Evolutionary conservation across 2,329 filamentous ascomycete species (phyloP).

Genomic region (Cladobotryum protrusum): DNA sequence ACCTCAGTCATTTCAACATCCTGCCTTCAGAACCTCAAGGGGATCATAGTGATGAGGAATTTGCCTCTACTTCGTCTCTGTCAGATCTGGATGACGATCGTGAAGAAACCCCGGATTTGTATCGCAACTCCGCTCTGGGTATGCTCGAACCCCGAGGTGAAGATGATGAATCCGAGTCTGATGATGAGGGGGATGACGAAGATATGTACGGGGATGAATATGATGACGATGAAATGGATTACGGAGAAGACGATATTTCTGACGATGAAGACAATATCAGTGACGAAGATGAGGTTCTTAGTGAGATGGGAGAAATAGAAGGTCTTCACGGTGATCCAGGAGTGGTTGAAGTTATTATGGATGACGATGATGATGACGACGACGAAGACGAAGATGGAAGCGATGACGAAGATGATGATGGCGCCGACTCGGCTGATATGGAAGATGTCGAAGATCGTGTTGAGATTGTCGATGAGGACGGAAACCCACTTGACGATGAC

Average conservation of each 20-base stretch:
- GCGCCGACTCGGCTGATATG: slow-evolving; percentile 37
- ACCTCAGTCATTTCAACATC: slow-evolving; percentile 75
- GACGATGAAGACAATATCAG: slow-evolving; percentile 85
- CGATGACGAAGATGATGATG: slow-evolving; percentile 44
- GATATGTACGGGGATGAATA: slow-evolving; percentile 92
- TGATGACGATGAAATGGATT: slow-evolving; percentile 90
- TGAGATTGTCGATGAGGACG: slow-evolving; percentile 59
- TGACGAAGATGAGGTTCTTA: slow-evolving; percentile 79
- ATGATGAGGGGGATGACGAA: slow-evolving; percentile 68
- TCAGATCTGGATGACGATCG: slow-evolving; percentile 82
- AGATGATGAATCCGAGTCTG: slow-evolving; percentile 73
- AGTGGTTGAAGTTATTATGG: slow-evolving; percentile 73
- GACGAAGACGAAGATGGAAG: slow-evolving; percentile 54
- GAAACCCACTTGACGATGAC: slow-evolving; percentile 53
- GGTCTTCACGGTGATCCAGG: slow-evolving; percentile 57
- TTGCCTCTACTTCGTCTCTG: slow-evolving; percentile 78
- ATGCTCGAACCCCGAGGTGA: slow-evolving; percentile 84
- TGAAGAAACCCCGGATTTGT: slow-evolving; percentile 93
- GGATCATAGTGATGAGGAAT: slow-evolving; percentile 73
- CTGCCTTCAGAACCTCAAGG: slow-evolving; percentile 61
- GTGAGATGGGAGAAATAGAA: slow-evolving; percentile 81
- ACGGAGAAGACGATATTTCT: slow-evolving; percentile 71
- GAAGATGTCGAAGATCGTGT: slow-evolving; percentile 48
- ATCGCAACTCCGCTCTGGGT: slow-evolving; percentile 90
- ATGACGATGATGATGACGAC: slow-evolving; percentile 60